Evolutionary conservation across 1,284 basidiomycete species (phyloP), one percentile per base, ranked within the genome.

Genomic region (Leccinum glutinopallens): DNA sequence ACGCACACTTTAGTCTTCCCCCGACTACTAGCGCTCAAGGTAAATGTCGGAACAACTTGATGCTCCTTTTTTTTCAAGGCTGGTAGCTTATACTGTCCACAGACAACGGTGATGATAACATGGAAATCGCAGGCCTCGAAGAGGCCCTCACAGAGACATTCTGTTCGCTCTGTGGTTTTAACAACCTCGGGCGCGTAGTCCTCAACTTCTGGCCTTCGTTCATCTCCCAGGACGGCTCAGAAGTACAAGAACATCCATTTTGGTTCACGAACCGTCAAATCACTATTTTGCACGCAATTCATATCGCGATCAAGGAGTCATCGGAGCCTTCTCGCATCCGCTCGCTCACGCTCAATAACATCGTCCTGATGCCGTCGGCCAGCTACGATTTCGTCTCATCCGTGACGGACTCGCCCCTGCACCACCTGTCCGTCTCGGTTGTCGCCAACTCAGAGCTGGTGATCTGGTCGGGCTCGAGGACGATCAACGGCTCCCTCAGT

Each of bases 181-280:
- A 35, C n/a, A 56, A 56, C 32, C 29, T 56, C 17, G 62, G 68
- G 39, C 60, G 63, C 3, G 62, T 75, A n/a, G 60, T 64, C 17
- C 69, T 77, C 58, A 73, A 70, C 60, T 75, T 75, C 46, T 75
- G 73, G 73, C 73, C 73, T 7, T 75, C 74, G 0, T 77, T 76
- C 60, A 57, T 55, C 25, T 73, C 75, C 12, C 67, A 72, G n/a
- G 22, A 19, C 8, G 73, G 73, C 5, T n/a, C 35, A 7, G 73
- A 77, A 56, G 53, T 73, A 12, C 68, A 62, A 10, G 76, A 75
- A 17, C 68, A 73, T 13, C 75, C 73, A 4, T 77, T 67, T 56
- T 75, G 75, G 73, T 75, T 76, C 56, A 66, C 74, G 54, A 68
- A 67, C 58, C 73, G 75, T 43, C 73, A 75, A 58, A 39, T 72